Evolutionary conservation across 306 rosid genomes (phyloP).

Genomic region (Macrotyloma uniflorum): DNA sequence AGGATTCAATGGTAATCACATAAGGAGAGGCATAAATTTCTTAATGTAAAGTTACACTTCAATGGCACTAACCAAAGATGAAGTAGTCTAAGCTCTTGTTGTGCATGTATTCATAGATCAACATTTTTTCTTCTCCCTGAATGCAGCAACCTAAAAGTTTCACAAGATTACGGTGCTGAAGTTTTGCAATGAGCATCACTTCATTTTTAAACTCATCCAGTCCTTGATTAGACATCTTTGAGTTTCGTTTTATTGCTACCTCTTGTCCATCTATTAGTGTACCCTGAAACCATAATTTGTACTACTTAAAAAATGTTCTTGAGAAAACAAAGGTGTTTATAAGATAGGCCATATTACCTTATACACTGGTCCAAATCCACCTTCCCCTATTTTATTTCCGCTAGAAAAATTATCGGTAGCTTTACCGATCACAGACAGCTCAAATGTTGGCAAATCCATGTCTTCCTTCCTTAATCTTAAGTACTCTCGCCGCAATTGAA

Average conservation of each 20-base stretch:
- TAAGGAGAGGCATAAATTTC: neutral
- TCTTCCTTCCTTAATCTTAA: slow-evolving; percentile 42
- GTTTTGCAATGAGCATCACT: neutral
- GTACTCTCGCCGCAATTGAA: neutral
- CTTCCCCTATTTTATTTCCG: neutral
- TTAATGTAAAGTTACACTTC: neutral
- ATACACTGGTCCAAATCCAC: slow-evolving; percentile 12
- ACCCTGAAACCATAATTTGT: neutral
- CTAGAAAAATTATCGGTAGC: neutral
- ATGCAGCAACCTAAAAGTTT: neutral
- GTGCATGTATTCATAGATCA: neutral
- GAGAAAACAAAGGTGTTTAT: neutral
- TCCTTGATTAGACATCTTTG: neutral
- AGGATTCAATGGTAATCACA: neutral
- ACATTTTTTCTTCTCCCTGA: neutral
- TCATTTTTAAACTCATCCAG: neutral
- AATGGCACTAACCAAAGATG: neutral
- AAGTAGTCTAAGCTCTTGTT: neutral
- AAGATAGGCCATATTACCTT: neutral
- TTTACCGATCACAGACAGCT: neutral
- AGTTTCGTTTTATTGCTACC: neutral
- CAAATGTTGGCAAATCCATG: neutral
- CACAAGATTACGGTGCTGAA: neutral
- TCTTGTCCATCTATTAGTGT: neutral
- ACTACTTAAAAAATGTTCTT: neutral